These are phyloP conservation scores for Symbiodinium pilosum DNA, from an alignment of 73 alveolate species.

Conservation along the genomic window DNA sequence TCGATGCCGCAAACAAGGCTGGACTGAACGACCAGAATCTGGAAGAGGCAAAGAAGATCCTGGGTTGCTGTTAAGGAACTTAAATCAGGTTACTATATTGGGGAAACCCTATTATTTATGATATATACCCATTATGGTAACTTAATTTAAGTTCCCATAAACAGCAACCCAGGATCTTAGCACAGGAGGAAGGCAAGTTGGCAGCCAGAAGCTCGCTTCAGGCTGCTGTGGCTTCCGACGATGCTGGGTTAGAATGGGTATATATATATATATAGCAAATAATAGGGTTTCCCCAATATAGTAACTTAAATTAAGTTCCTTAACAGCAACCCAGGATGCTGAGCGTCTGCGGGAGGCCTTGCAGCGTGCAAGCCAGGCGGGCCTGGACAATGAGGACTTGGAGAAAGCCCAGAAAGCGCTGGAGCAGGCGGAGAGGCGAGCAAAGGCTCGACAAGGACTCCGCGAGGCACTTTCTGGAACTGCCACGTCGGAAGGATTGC, in stretches of 20 bases:
- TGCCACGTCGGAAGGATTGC: background rate
- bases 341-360: constrained; percentile 43
- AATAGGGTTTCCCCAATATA: no score
- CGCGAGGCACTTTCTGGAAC: background rate
- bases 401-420: constrained; percentile 5
- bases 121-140: no score
- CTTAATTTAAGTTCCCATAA: no score
- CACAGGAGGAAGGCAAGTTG: constrained; percentile 34
- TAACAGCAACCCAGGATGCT: no score
- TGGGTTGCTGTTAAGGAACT: no score
- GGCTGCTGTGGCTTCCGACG: constrained; percentile 49
- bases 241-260: no score
- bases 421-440: background rate
- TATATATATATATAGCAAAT: no score
- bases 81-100: no score
- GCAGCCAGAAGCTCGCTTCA: constrained; percentile 21
- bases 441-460: constrained; percentile 23
- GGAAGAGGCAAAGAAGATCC: background rate
- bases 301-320: no score
- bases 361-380: constrained; percentile 13
- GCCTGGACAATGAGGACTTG: constrained; percentile 27
- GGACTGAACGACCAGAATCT: background rate
- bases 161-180: no score
- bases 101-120: no score
- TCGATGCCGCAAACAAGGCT: constrained; percentile 53